Percentiles rank a stretch among this genome's conserved stretches.
Conservation (phyloP, 225 moss, liverwort and hornwort species). For the Marchantia paleacea region DNA sequence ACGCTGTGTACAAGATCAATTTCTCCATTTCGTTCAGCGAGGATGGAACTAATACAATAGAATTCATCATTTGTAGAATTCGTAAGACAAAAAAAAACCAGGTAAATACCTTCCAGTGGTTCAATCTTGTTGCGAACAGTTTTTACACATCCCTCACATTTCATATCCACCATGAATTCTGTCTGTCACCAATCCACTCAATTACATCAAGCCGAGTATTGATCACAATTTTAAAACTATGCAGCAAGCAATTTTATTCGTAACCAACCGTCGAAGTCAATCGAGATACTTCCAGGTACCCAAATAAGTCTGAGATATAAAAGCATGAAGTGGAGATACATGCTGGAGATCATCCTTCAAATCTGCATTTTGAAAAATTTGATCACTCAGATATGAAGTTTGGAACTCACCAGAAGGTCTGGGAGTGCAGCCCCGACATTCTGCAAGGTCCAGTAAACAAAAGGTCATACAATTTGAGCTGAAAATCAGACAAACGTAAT, state of each 20-base stretch:
- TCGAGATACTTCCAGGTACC: not conserved
- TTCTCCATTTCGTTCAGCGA: too few relatives aligned
- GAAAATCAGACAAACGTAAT: not conserved
- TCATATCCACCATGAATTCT: slow-evolving; percentile 98
- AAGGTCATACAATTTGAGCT: not conserved
- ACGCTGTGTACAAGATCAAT: too few relatives aligned
- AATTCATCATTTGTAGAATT: too few relatives aligned
- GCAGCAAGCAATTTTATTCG: not conserved
- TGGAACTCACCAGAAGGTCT: slow-evolving; percentile 30
- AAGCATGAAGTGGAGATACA: not conserved
- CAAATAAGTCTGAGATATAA: not conserved
- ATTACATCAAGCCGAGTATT: not conserved
- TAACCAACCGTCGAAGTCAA: not conserved
- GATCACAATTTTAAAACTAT: not conserved
- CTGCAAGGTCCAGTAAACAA: slow-evolving; percentile 20
- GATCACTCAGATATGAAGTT: not conserved
- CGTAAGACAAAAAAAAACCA: too few relatives aligned
- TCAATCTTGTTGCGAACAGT: slow-evolving; percentile 83
- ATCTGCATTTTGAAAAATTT: not conserved
- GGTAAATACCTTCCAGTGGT: slow-evolving; percentile 64
- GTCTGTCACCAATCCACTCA: slow-evolving; percentile 53
- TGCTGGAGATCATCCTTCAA: not conserved
- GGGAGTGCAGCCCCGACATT: slow-evolving; percentile 16
- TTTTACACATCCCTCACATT: slow-evolving; percentile 84
- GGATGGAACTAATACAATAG: too few relatives aligned